Evolutionary conservation across 805 yeast genomes (phyloP).

Genomic region (Lipomyces japonicus): DNA sequence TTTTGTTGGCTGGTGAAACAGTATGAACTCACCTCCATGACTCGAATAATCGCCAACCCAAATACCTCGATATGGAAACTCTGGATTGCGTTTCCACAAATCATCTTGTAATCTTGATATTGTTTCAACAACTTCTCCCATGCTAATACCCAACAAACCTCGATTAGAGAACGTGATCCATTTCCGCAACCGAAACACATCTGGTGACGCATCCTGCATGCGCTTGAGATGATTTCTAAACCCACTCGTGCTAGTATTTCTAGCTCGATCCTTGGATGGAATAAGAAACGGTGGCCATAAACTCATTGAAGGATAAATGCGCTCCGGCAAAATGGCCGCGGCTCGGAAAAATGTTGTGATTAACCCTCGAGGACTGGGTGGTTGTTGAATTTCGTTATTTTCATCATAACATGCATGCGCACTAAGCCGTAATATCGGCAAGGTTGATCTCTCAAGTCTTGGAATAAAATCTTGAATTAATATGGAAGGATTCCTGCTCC

Average conservation of each 20-base stretch:
- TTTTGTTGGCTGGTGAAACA: conserved; percentile 31
- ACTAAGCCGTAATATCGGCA: conserved; percentile 16
- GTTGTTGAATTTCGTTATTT: conserved; percentile 14
- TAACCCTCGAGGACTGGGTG: conserved; percentile 15
- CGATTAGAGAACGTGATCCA: conserved; percentile 17
- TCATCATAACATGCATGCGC: conserved; percentile 19
- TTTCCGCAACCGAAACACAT: conserved; percentile 26
- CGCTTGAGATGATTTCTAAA: conserved; percentile 26
- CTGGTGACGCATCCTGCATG: conserved; percentile 18
- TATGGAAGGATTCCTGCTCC: conserved; percentile 19
- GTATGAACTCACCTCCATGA: conserved; percentile 28
- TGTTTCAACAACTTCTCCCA: conserved; percentile 31
- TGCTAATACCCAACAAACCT: conserved; percentile 4
- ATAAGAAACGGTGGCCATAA: conserved; percentile 30
- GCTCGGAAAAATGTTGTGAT: conserved; percentile 24
- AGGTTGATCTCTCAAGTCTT: conserved; percentile 8
- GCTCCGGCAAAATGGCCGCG: conserved; percentile 22
- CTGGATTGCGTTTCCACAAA: conserved; percentile 13
- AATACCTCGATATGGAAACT: conserved; percentile 31
- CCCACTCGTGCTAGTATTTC: conserved; percentile 28
- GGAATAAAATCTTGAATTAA: conserved; percentile 13
- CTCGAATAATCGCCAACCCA: conserved; percentile 32
- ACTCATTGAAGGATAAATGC: conserved; percentile 31
- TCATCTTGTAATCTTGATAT: conserved; percentile 24
- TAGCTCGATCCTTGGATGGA: conserved; percentile 30